Evolutionary conservation across 2,329 filamentous ascomycete species (phyloP).

Genomic region (Ophiostoma fasciatum): DNA sequence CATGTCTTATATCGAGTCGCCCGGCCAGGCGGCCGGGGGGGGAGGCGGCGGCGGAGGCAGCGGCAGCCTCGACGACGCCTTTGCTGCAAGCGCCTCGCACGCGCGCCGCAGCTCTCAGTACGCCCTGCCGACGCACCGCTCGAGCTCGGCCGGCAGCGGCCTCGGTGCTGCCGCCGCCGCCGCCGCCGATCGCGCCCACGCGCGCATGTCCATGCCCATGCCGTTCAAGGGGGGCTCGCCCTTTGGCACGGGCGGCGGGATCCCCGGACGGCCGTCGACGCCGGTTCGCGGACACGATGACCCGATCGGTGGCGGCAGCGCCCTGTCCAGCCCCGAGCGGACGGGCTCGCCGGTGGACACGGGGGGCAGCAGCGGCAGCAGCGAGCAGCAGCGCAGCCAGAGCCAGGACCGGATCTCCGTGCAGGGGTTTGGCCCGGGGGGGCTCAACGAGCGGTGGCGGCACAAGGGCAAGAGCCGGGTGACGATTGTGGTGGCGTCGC

Average conservation of each 20-base stretch:
- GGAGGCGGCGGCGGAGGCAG: slow-evolving; percentile 26
- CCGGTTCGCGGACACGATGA: slow-evolving; percentile 35
- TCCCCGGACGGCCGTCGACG: slow-evolving; percentile 34
- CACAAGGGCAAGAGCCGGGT: slow-evolving; percentile 69
- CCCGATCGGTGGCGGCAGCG: slow-evolving; percentile 20
- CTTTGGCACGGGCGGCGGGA: slow-evolving; percentile 28
- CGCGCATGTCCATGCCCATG: slow-evolving; percentile 71
- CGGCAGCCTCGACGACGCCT: not conserved
- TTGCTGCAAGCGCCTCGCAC: no score
- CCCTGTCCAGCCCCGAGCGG: slow-evolving; percentile 27
- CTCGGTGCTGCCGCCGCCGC: no score
- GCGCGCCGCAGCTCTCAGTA: slow-evolving; percentile 42
- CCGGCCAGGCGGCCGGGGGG: slow-evolving; percentile 35
- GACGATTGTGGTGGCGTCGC: slow-evolving; percentile 64
- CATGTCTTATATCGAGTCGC: slow-evolving; percentile 64
- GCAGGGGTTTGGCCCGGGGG: slow-evolving; percentile 57
- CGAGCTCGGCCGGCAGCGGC: slow-evolving; percentile 34
- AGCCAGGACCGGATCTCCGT: slow-evolving; percentile 44
- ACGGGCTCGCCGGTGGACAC: slow-evolving; percentile 20
- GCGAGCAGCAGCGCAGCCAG: slow-evolving; percentile 35
- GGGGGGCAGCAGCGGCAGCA: slow-evolving; percentile 26
- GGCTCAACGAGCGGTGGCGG: slow-evolving; percentile 61
- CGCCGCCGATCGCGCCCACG: slow-evolving; percentile 41
- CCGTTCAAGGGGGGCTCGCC: slow-evolving; percentile 29
- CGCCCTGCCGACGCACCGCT: slow-evolving; percentile 29